Base-by-base conservation (phyloP, 805 yeast genomes). In the Metschnikowia reukaufii region DNA sequence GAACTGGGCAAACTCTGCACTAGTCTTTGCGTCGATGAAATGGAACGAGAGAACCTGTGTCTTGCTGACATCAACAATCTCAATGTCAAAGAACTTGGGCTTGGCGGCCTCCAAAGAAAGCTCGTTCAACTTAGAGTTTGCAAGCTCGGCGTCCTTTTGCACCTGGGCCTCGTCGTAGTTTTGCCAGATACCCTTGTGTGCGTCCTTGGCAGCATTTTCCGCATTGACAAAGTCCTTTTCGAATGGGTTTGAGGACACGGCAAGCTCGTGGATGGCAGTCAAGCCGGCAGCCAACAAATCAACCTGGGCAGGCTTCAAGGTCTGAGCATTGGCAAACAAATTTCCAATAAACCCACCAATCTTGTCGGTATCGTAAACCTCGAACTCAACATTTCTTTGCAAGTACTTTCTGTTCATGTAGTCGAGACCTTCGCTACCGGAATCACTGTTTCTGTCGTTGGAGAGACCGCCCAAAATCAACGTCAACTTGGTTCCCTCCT, bases 331-430 rank as follows among this genome's bases (percentile, higher is more conserved):
- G 9, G 80, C 58, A 60, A 69, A 85, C 42, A 87, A 57, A 58
- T 82, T 80, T 39, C 96, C 94, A 59, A 87, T 80, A 59, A 89
- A 89, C 0, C 86, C 88, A 48, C 96, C 96, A 46, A 83, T 73
- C 60, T 82, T 86, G 62, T 89, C 96, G 43, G 79, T 78, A 47
- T 79, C 83, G 54, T 79, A 79, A 17, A 88, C 77, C 44, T 84
- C 84, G 52, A 88, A 69, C 52, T 78, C 82, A 36, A 88, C 87
- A 51, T 83, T 88, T 60, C 89, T 78, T 68, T 88, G 96, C 62
- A 81, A 71, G 42, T 78, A 73, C 50, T 77, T 77, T 50, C 74
- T 76, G 57, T 71, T 73, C 49, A 82, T 75, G 59, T 70, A 82
- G 32, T 72, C 77, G 23, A 80, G 59, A 1, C 88, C 88, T 33